phyloP scores from a whole-genome alignment of 352 stramenopile species.

The Phytopythium sindhum region DNA sequence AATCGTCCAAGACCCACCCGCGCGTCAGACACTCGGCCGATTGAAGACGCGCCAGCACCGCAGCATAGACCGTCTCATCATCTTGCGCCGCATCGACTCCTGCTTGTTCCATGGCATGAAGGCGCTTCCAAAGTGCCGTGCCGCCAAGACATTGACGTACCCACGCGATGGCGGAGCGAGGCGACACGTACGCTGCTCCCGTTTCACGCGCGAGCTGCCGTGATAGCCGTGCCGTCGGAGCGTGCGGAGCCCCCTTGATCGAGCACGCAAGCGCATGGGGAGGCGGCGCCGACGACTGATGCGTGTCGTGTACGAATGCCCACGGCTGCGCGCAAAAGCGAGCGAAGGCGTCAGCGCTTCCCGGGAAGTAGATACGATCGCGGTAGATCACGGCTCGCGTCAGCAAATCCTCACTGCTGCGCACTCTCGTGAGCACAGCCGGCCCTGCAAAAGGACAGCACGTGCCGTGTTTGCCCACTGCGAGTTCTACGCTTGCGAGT shows the following conservation, averaged over 20 bases:
- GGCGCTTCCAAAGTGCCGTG: slow-evolving; percentile 21
- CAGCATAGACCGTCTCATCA: slow-evolving; percentile 23
- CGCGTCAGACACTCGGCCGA: slow-evolving; percentile 52
- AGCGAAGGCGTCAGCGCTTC: neutral
- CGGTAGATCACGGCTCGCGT: slow-evolving; percentile 32
- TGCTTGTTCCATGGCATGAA: slow-evolving; percentile 9
- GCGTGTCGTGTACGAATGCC: neutral
- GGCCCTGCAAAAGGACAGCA: slow-evolving; percentile 34
- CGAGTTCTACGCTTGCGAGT: slow-evolving; percentile 37
- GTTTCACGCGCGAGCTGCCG: slow-evolving; percentile 20
- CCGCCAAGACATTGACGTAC: slow-evolving; percentile 49
- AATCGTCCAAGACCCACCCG: slow-evolving; percentile 68
- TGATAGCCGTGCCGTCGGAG: slow-evolving; percentile 35
- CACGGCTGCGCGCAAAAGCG: neutral
- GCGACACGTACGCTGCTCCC: slow-evolving; percentile 49
- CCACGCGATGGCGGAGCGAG: slow-evolving; percentile 44
- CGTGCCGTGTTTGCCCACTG: slow-evolving; percentile 51
- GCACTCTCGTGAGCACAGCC: slow-evolving; percentile 6
- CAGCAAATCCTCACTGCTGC: slow-evolving; percentile 2
- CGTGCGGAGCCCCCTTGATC: slow-evolving; percentile 30
- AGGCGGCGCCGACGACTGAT: slow-evolving; percentile 8
- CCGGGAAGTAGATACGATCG: slow-evolving; percentile 61
- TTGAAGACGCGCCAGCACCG: slow-evolving; percentile 39
- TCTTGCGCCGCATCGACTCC: slow-evolving; percentile 17
- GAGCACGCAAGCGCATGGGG: slow-evolving; percentile 29